Evolutionary conservation across 768 basidiomycete genomes (phyloP).

Genomic region (Jaapia argillacea): DNA sequence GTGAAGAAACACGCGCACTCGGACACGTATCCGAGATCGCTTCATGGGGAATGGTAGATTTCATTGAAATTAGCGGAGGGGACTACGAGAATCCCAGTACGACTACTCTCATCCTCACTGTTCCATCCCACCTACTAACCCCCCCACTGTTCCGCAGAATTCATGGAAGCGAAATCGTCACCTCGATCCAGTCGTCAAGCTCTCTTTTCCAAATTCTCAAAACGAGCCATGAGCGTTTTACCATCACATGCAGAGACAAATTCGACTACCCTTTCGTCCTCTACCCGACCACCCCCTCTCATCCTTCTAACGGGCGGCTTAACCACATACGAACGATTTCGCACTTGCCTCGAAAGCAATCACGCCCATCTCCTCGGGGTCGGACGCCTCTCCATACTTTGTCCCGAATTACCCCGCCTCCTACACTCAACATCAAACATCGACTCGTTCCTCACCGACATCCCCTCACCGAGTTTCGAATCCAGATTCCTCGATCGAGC

Average conservation of each 20-base stretch:
- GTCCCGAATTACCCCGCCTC: constrained; percentile 47
- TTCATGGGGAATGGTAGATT: constrained; percentile 59
- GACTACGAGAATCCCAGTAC: constrained; percentile 73
- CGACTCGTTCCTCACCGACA: constrained; percentile 9
- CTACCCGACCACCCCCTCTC: constrained; percentile 33
- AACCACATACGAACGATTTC: constrained; percentile 44
- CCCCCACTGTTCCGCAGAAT: constrained; percentile 25
- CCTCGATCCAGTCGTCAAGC: neutral
- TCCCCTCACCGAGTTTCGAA: constrained; percentile 7
- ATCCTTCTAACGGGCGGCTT: constrained; percentile 81
- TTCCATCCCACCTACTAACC: constrained; percentile 10
- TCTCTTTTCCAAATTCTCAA: neutral
- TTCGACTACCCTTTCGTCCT: constrained; percentile 4
- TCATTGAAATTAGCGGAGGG: constrained; percentile 84
- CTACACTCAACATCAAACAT: constrained; percentile 9
- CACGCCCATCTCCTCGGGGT: constrained; percentile 74
- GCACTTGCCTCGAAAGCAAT: constrained; percentile 35
- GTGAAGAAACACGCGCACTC: constrained; percentile 37
- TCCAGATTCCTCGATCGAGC: constrained; percentile 2
- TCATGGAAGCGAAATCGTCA: constrained; percentile 20
- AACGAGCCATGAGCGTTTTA: neutral
- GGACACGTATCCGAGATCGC: constrained; percentile 53
- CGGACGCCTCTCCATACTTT: constrained; percentile 53
- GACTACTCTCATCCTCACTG: constrained; percentile 7
- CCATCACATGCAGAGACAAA: neutral